A percentile compares a stretch with the other conserved stretches of the same genome.
Conservation (phyloP, 1,284 basidiomycete genomes). For the Schizophyllum commune region DNA sequence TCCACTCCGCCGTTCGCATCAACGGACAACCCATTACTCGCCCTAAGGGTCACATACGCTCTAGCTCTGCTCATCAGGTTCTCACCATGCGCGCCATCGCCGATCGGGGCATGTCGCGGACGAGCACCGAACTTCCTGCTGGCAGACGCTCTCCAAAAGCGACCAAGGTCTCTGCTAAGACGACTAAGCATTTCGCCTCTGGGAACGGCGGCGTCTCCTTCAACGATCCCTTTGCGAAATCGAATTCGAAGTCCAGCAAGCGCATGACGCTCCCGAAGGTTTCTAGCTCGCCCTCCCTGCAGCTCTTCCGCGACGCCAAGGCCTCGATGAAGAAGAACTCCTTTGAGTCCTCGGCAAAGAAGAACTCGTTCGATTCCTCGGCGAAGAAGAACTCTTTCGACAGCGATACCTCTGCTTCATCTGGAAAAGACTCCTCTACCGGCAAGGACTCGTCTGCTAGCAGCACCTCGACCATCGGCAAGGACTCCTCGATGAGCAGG, state of each 20-base stretch:
- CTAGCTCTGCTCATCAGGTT: neutral
- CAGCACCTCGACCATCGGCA: too few species aligned
- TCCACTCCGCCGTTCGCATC: neutral
- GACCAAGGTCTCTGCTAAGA: neutral
- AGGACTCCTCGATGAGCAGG: too few species aligned
- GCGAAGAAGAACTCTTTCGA: too few species aligned
- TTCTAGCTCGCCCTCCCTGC: neutral
- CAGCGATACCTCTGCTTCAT: too few species aligned
- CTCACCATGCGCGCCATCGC: neutral
- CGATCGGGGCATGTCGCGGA: neutral
- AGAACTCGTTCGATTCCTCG: too few species aligned
- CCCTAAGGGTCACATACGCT: neutral
- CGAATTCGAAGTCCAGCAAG: neutral
- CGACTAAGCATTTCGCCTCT: neutral
- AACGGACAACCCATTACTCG: neutral
- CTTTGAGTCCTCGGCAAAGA: too few species aligned
- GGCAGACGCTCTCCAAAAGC: neutral
- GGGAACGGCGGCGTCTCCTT: neutral
- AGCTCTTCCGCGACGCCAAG: neutral
- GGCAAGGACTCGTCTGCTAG: too few species aligned
- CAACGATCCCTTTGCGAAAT: neutral
- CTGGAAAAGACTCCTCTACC: too few species aligned
- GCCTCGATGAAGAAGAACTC: neutral
- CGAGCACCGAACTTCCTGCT: neutral
- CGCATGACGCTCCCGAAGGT: neutral